These are phyloP conservation scores for Phyllosticta citribraziliensis DNA, from an alignment of 2,329 filamentous ascomycete genomes.

Conservation along the genomic window DNA sequence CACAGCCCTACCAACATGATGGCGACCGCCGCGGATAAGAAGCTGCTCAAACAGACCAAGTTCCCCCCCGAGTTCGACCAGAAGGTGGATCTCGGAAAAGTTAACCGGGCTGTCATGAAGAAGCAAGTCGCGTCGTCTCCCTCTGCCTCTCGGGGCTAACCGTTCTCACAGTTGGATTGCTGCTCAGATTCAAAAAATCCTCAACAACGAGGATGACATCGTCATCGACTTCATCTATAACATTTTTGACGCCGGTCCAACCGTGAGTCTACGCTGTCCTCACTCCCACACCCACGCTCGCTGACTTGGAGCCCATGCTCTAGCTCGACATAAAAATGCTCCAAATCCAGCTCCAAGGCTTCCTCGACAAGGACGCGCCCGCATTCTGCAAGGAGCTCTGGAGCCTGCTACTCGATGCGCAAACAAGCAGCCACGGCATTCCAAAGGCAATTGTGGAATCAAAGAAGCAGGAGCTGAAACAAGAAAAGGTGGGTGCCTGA, in stretches of 20 bases:
- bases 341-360: slow-evolving; percentile 90
- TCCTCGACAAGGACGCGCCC: slow-evolving; percentile 84
- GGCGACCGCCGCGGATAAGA: slow-evolving; percentile 79
- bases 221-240: slow-evolving; percentile 76
- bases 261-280: slow-evolving; percentile 46
- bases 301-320: slow-evolving; percentile 13
- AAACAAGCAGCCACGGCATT: slow-evolving; percentile 74
- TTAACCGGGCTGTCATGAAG: slow-evolving; percentile 96
- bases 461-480: slow-evolving; percentile 88
- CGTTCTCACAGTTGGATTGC: slow-evolving; percentile 73
- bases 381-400: slow-evolving; percentile 89
- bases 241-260: slow-evolving; percentile 61
- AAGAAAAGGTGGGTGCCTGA: slow-evolving; percentile 65
- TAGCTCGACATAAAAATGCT: slow-evolving; percentile 93
- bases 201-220: slow-evolving; percentile 91
- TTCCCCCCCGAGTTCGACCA: slow-evolving; percentile 88
- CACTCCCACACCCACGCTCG: neutral
- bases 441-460: slow-evolving; percentile 91
- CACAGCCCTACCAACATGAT: slow-evolving; percentile 34
- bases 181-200: slow-evolving; percentile 72
- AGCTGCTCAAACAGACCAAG: slow-evolving; percentile 82
- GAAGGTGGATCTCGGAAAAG: slow-evolving; percentile 95
- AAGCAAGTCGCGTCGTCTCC: slow-evolving; percentile 50
- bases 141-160: neutral
- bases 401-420: slow-evolving; percentile 83